A percentile compares a stretch with the other conserved stretches of the same genome.
Evolutionary conservation across 352 stramenopile genomes (phyloP).

Genomic region (Phytophthora megakarya): DNA sequence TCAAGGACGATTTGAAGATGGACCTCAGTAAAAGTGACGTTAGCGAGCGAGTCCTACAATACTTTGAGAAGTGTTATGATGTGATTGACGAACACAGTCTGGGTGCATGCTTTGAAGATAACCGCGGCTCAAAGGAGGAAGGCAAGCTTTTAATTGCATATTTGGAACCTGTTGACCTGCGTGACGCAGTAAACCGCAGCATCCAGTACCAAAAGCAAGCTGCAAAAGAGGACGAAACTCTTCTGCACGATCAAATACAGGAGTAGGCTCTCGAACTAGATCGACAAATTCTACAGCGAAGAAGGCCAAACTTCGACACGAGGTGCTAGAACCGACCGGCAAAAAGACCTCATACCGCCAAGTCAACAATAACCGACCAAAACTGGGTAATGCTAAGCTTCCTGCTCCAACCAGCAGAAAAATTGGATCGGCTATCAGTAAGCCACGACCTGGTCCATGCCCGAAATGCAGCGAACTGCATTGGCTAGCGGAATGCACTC

Average conservation of each 20-base stretch:
- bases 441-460: too few relatives aligned
- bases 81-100: slow-evolving; percentile 7
- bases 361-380: too few relatives aligned
- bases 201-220: slow-evolving; percentile 9
- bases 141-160: slow-evolving; percentile 19
- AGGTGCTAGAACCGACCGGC: too few relatives aligned
- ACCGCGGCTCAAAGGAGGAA: slow-evolving; percentile 1
- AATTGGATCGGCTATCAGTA: too few relatives aligned
- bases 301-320: too few relatives aligned
- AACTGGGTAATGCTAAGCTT: too few relatives aligned
- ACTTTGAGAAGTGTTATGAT: slow-evolving; percentile 14
- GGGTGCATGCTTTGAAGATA: not conserved
- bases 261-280: slow-evolving; percentile 17
- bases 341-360: too few relatives aligned
- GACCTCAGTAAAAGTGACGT: slow-evolving; percentile 1
- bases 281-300: slow-evolving; percentile 12
- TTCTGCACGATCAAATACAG: slow-evolving; percentile 12
- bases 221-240: slow-evolving; percentile 2
- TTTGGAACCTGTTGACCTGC: slow-evolving; percentile 4
- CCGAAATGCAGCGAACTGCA: too few relatives aligned
- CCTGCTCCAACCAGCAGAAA: too few relatives aligned
- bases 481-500: too few relatives aligned
- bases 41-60: slow-evolving; percentile 4
- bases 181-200: slow-evolving; percentile 1
- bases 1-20: not conserved